Evolutionary conservation across 768 basidiomycete genomes (phyloP).

Genomic region (Rhodosporidiobolus odoratus): DNA sequence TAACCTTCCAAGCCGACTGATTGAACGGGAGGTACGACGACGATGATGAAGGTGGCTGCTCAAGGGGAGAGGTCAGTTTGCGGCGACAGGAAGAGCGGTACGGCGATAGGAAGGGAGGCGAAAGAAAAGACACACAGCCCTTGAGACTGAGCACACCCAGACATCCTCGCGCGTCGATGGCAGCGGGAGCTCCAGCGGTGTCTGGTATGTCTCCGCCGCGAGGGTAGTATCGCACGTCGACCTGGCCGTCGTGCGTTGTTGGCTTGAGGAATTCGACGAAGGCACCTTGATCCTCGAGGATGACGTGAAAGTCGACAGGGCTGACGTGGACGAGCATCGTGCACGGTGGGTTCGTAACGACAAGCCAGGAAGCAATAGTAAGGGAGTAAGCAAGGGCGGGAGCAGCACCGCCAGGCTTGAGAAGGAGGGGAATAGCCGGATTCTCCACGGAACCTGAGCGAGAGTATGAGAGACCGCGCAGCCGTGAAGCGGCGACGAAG

Average conservation of each 20-base stretch:
- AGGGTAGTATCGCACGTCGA: background rate
- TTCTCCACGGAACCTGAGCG: too few species aligned
- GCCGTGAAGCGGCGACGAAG: too few species aligned
- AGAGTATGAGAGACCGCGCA: too few species aligned
- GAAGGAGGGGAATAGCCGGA: too few species aligned
- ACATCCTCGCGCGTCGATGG: slow-evolving; percentile 2
- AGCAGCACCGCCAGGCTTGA: too few species aligned
- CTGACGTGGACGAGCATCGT: background rate
- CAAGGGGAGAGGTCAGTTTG: background rate
- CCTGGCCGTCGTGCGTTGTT: background rate
- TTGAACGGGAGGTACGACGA: slow-evolving; percentile 1
- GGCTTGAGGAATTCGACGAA: background rate
- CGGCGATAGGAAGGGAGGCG: background rate
- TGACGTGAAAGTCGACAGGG: background rate
- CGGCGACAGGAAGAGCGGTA: too few species aligned
- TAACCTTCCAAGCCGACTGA: background rate
- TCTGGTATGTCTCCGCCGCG: background rate
- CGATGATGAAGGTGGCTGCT: slow-evolving; percentile 6
- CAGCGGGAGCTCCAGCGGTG: background rate
- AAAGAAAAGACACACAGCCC: background rate
- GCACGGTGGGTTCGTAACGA: background rate
- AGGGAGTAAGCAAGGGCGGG: background rate
- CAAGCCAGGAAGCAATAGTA: background rate
- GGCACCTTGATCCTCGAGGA: background rate
- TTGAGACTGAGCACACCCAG: background rate